These are phyloP conservation scores for Russula lepida DNA, from an alignment of 768 basidiomycete species.

Conservation along the genomic window DNA sequence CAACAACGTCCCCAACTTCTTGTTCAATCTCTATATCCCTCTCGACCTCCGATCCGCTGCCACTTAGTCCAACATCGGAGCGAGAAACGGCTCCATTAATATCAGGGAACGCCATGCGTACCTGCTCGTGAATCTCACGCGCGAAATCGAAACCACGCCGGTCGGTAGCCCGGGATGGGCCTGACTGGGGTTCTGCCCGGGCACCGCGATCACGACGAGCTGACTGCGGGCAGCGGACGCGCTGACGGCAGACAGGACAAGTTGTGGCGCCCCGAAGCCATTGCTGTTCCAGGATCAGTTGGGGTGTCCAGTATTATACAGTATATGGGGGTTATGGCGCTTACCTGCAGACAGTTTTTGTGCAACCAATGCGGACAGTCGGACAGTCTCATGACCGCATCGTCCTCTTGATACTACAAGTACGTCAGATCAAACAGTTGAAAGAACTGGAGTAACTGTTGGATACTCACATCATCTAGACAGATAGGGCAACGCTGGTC, in stretches of 20 bases:
- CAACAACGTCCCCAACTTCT: slow-evolving; percentile 4
- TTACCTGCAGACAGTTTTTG: slow-evolving; percentile 64
- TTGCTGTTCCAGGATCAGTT: slow-evolving; percentile 40
- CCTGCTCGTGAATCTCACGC: slow-evolving; percentile 10
- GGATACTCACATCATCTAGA: slow-evolving; percentile 62
- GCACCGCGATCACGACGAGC: slow-evolving; percentile 5
- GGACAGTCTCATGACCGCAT: slow-evolving; percentile 54
- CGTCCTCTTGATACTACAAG: slow-evolving; percentile 52
- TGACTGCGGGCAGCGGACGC: slow-evolving; percentile 35
- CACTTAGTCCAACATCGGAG: background rate
- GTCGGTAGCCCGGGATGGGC: background rate
- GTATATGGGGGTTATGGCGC: slow-evolving; percentile 21
- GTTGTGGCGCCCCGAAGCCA: slow-evolving; percentile 72
- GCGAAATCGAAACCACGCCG: background rate
- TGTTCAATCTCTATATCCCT: slow-evolving; percentile 4
- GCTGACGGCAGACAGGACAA: slow-evolving; percentile 73
- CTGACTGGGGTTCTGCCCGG: background rate
- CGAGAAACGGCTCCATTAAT: background rate
- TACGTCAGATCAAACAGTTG: slow-evolving; percentile 8
- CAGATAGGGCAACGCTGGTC: slow-evolving; percentile 79
- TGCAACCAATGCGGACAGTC: slow-evolving; percentile 80
- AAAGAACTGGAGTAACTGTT: background rate
- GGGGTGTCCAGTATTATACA: background rate
- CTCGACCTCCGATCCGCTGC: slow-evolving; percentile 1
- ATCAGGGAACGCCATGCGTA: slow-evolving; percentile 4